phyloP scores from a whole-genome alignment of 306 rosid genomes.

The Quercus suber region DNA sequence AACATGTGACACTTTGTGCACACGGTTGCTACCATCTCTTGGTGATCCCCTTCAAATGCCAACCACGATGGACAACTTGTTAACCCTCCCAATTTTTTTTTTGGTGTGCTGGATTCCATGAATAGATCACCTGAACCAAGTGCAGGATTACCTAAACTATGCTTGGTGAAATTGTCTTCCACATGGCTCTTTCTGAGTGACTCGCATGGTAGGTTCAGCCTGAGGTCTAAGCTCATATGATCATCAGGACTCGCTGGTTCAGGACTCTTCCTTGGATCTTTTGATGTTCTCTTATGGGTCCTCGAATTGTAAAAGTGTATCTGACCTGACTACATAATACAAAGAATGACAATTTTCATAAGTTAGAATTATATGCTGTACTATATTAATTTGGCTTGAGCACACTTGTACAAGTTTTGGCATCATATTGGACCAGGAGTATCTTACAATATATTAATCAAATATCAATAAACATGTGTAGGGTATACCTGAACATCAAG shows the following conservation, averaged over 20 bases:
- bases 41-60: slow-evolving; percentile 43
- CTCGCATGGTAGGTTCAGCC: slow-evolving; percentile 69
- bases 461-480: neutral
- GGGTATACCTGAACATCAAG: slow-evolving; percentile 67
- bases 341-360: neutral
- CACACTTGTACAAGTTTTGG: neutral
- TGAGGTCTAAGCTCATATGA: slow-evolving; percentile 72
- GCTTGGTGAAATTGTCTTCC: slow-evolving; percentile 21
- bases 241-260: slow-evolving; percentile 20
- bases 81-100: slow-evolving; percentile 22
- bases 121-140: slow-evolving; percentile 18
- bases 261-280: slow-evolving; percentile 45
- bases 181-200: slow-evolving; percentile 35
- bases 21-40: slow-evolving; percentile 87
- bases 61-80: slow-evolving; percentile 42
- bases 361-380: neutral
- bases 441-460: too few species aligned
- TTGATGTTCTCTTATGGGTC: slow-evolving; percentile 50
- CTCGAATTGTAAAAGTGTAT: slow-evolving; percentile 63
- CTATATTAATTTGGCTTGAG: neutral
- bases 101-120: slow-evolving; percentile 24
- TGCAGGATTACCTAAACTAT: slow-evolving; percentile 4
- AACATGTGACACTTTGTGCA: slow-evolving; percentile 85
- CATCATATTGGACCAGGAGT: too few species aligned
- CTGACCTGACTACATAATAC: slow-evolving; percentile 65